Evolutionary conservation across 2,329 filamentous ascomycete species (phyloP), one percentile per base, ranked within the genome.

Genomic region (Teratosphaeria zuluensis): DNA sequence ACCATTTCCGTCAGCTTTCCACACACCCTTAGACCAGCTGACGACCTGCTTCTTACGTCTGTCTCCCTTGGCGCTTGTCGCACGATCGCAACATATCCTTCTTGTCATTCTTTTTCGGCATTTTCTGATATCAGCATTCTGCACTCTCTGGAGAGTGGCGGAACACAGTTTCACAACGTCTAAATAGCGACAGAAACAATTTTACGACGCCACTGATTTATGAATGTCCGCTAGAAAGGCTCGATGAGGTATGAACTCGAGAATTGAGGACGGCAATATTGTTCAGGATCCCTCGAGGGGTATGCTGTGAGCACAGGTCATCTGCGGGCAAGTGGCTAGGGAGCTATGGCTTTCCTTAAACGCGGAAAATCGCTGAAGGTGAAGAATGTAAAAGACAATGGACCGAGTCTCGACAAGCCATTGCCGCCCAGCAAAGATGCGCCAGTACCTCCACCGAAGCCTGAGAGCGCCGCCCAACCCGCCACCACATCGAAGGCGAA

Each of bases 331-430:
- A 19, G 42, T 48, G 42, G 42, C 19, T 8, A 11, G 19, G 42
- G 5, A 48, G 42, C 33, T 33, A 60, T 60, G 58, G 30, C 58
- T 19, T 55, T 58, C 19, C 53, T 60, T n/a, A 54, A 57, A 35
- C 58, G 55, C 31, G 52, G 42, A 16, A 58, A 53, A 28, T 60
- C 58, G 14, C 56, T 55, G n/a, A 60, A 53, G 30, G 32, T 30
- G n/a, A 54, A 19, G n/a, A n/a, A 19, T 9, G 51, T 12, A 16
- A 54, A 38, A 21, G 55, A 57, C 4, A 38, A n/a, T 31, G 51
- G 38, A 35, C 42, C 14, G 38, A 9, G 16, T 16, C 19, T 33
- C 4, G 51, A 30, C 21, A 28, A 30, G 9, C 19, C 51, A n/a
- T 32, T 53, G 28, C 28, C 24, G 28, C 52, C 52, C 12, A 32